These are phyloP conservation scores for Cymbopogon citratus DNA, from an alignment of 176 grass and related monocot genomes.

Conservation along the genomic window DNA sequence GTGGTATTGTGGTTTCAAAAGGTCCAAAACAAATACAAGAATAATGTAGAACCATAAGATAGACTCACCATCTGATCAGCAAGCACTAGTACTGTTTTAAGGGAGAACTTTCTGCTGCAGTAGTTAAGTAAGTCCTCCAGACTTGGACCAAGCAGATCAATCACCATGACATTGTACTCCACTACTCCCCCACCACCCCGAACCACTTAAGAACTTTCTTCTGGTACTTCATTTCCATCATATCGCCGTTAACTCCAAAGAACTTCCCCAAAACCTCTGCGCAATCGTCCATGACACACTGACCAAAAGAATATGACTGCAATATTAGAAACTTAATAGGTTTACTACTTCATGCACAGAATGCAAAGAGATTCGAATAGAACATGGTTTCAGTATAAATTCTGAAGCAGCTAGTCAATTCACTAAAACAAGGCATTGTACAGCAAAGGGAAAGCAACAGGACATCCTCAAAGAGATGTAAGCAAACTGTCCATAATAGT, in stretches of 20 bases:
- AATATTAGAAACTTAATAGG: too few relatives aligned
- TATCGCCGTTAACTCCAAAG: too few relatives aligned
- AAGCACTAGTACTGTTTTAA: slow-evolving; percentile 84
- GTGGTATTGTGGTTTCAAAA: not conserved
- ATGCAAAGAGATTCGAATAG: too few relatives aligned
- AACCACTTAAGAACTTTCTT: slow-evolving; percentile 95
- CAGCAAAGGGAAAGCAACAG: not conserved
- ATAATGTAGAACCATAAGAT: slow-evolving; percentile 1
- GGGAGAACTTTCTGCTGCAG: slow-evolving; percentile 73
- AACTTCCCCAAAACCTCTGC: too few relatives aligned
- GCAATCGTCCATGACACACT: too few relatives aligned
- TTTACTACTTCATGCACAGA: too few relatives aligned
- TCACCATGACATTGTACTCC: slow-evolving; percentile 83
- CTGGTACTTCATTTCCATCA: too few relatives aligned
- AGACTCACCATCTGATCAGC: slow-evolving; percentile 73
- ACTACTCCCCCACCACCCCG: slow-evolving; percentile 61
- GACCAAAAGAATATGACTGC: too few relatives aligned
- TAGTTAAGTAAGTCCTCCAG: slow-evolving; percentile 85
- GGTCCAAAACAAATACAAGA: slow-evolving; percentile 8
- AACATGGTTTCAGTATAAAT: slow-evolving; percentile 3
- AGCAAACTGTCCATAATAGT: not conserved
- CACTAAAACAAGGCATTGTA: not conserved
- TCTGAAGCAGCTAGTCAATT: slow-evolving; percentile 9
- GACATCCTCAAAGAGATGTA: not conserved
- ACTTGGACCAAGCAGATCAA: slow-evolving; percentile 78